phyloP scores from a whole-genome alignment of 2,329 filamentous ascomycete genomes.

The Clathrospora elynae region DNA sequence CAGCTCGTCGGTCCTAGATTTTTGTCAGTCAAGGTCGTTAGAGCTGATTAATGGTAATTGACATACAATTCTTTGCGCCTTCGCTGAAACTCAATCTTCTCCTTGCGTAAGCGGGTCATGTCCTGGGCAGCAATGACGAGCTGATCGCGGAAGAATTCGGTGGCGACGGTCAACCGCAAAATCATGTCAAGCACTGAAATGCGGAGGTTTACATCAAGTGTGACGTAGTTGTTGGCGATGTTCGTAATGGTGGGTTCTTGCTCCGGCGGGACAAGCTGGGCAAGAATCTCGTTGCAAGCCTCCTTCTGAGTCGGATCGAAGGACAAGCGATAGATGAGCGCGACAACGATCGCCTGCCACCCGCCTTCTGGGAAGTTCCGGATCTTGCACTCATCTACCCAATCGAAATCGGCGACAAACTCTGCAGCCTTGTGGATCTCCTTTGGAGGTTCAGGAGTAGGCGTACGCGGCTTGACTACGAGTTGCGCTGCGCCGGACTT shows the following conservation, averaged over 20 bases:
- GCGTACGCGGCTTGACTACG: conserved; percentile 43
- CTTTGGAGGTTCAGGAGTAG: conserved; percentile 45
- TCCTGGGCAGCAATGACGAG: conserved; percentile 91
- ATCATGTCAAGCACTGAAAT: conserved; percentile 82
- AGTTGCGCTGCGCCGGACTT: conserved; percentile 73
- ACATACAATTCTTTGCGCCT: conserved; percentile 68
- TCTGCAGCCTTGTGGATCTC: conserved; percentile 71
- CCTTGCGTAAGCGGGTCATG: conserved; percentile 93
- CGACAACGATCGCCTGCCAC: conserved; percentile 89
- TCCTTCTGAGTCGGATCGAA: conserved; percentile 71
- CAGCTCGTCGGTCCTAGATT: conserved; percentile 69
- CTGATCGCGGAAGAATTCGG: conserved; percentile 82
- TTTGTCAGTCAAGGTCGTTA: conserved; percentile 9
- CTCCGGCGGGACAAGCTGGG: conserved; percentile 78
- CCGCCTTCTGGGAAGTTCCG: conserved; percentile 86
- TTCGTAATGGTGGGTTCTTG: conserved; percentile 76
- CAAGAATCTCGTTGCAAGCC: conserved; percentile 78
- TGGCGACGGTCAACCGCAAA: conserved; percentile 83
- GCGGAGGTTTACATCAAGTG: conserved; percentile 81
- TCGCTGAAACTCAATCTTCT: conserved; percentile 91
- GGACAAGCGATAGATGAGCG: conserved; percentile 82
- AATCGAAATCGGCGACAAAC: conserved; percentile 74
- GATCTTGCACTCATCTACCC: conserved; percentile 82
- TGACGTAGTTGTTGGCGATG: conserved; percentile 72
- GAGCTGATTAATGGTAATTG: background rate